phyloP scores from a whole-genome alignment of 768 basidiomycete species.

The Arthromyces matolae region DNA sequence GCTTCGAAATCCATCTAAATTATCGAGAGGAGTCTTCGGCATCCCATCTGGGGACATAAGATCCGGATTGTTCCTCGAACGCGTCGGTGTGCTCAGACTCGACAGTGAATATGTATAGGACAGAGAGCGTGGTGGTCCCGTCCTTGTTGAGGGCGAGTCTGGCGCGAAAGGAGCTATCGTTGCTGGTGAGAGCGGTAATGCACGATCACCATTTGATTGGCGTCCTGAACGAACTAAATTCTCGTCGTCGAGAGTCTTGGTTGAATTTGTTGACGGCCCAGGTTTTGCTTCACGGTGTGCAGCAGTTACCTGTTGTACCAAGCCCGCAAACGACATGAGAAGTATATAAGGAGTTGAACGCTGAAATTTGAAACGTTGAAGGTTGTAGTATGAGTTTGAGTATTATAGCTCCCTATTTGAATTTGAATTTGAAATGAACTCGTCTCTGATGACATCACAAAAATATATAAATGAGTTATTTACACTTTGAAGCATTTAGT shows the following conservation, averaged over 20 bases:
- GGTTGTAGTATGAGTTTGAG: neutral
- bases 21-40: constrained; percentile 19
- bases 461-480: neutral
- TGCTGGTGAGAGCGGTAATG: constrained; percentile 13
- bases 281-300: neutral
- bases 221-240: neutral
- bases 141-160: constrained; percentile 58
- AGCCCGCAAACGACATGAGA: constrained; percentile 25
- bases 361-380: neutral
- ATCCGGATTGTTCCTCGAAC: constrained; percentile 23
- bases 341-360: neutral
- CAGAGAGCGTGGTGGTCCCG: constrained; percentile 71
- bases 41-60: constrained; percentile 22
- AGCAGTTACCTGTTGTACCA: constrained; percentile 18
- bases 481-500: constrained; percentile 25
- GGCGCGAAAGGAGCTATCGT: constrained; percentile 27
- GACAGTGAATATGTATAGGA: constrained; percentile 53
- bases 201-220: constrained; percentile 1
- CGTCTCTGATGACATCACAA: constrained; percentile 20
- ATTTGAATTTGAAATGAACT: no score
- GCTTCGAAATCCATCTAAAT: constrained; percentile 52
- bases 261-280: neutral
- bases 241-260: neutral
- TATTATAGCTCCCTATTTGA: no score
- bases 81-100: no score